Evolutionary conservation across 208 protist species (phyloP), one percentile per base, ranked within the genome.

Genomic region (Sergeia podlipaevii): DNA sequence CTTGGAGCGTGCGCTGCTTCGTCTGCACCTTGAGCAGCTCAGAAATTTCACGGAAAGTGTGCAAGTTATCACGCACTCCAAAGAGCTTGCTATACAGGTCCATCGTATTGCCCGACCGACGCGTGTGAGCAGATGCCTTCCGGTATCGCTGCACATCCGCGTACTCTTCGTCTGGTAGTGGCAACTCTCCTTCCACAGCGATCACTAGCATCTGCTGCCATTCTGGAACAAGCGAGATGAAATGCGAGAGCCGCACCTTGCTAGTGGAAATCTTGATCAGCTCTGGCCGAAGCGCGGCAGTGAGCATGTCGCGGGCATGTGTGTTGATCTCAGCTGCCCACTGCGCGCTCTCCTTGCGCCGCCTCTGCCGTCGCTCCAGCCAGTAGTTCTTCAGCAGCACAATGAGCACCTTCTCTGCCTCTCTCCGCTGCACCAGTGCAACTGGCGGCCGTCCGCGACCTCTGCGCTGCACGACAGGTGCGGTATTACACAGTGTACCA

Each of bases 81-180:
- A 63, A 52, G 69, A 87, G 77, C 37, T 79, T 74, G 50, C 76
- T 61, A 28, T 74, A 80, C 8, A 88, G 60, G 33, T 73, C 64
- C 23, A 56, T 53, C 1, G 70, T 82, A 65, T 85, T 81, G 18
- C 74, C 79, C 6, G 66, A 71, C 32, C 76, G 71, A 0, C 80
- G 70, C 1, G 77, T 84, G 53, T 74, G 69, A 7, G 77, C 60
- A 4, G 57, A 47, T 18, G 47, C 63, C 47, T 85, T 91, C 36
- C 83, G 77, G 46, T 81, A 90, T 57, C 66, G 66, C 42, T 85
- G 72, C 42, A 80, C 77, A 53, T 89, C 78, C 34, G 84, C 72
- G 68, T 89, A 92, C 67, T 92, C 80, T 38, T 87, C 77, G 34
- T 92, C 85, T 0, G 75, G 72, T 39, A 89, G 38, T 13, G 77